Conservation (phyloP, 768 basidiomycete species). For the Naganishia kalamii region DNA sequence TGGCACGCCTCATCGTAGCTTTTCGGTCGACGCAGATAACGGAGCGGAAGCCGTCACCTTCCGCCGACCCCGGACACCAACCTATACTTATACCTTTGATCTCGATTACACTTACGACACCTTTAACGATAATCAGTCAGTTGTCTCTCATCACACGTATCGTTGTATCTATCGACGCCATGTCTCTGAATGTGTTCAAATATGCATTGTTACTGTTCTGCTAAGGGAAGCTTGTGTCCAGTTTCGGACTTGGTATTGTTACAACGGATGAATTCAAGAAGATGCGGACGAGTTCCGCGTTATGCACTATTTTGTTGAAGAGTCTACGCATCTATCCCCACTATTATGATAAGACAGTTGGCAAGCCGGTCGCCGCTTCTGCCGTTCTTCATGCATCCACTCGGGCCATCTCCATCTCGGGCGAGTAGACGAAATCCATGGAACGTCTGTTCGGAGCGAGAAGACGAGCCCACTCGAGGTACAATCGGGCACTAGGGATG, state of each 20-base stretch:
- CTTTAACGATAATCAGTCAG: too few species aligned
- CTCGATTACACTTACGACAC: neutral
- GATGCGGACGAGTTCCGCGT: neutral
- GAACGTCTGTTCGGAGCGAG: slow-evolving; percentile 26
- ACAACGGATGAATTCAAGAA: neutral
- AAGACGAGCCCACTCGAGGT: slow-evolving; percentile 44
- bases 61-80: too few species aligned
- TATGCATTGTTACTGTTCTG: too few species aligned
- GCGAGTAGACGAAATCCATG: slow-evolving; percentile 31
- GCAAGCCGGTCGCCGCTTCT: neutral
- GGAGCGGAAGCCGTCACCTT: too few species aligned
- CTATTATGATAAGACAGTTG: neutral
- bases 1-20: too few species aligned
- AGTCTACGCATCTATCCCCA: neutral
- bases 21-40: slow-evolving; percentile 1
- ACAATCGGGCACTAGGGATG: slow-evolving; percentile 39
- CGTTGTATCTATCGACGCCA: neutral
- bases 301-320: neutral
- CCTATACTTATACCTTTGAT: neutral
- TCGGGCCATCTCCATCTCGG: slow-evolving; percentile 11
- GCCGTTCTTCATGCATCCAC: neutral
- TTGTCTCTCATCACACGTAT: neutral
- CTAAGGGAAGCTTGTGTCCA: too few species aligned
- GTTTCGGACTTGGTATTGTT: too few species aligned
- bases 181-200: too few species aligned